Percentiles rank a stretch among this genome's conserved stretches.
Conservation (phyloP, 2,329 filamentous ascomycete species). For the Fusarium ambrosium region DNA sequence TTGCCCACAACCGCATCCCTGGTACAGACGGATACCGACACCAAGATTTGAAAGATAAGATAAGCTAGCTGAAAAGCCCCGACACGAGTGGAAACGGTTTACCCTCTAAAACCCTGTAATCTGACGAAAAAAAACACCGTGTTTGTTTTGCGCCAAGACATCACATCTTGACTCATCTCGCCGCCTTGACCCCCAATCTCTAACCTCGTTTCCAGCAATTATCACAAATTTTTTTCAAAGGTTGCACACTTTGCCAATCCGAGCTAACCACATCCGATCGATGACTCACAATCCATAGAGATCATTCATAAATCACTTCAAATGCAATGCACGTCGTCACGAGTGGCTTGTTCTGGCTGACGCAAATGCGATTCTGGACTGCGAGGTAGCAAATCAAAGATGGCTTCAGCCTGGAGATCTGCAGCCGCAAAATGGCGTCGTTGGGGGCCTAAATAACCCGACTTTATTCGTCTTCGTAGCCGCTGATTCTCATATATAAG, state of each 20-base stretch:
- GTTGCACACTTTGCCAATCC: neutral
- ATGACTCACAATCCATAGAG: neutral
- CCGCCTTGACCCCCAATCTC: neutral
- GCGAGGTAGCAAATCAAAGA: neutral
- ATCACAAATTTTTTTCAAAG: neutral
- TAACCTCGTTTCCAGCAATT: neutral
- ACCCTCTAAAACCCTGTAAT: neutral
- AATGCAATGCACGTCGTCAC: neutral
- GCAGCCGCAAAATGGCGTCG: neutral
- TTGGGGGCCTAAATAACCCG: neutral
- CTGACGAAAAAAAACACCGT: neutral
- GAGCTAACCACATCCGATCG: neutral
- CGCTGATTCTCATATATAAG: neutral
- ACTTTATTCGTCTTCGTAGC: neutral
- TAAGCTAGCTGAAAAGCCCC: neutral
- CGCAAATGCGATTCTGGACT: neutral
- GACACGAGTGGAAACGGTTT: neutral
- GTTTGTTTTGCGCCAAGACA: neutral
- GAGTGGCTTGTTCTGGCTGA: neutral
- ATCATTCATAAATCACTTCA: neutral
- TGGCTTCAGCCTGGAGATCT: neutral
- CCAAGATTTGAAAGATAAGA: neutral
- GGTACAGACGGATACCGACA: neutral
- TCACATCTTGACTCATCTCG: neutral
- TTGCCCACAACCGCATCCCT: neutral